phyloP scores from a whole-genome alignment of 768 basidiomycete species.

The Mycena rosella region DNA sequence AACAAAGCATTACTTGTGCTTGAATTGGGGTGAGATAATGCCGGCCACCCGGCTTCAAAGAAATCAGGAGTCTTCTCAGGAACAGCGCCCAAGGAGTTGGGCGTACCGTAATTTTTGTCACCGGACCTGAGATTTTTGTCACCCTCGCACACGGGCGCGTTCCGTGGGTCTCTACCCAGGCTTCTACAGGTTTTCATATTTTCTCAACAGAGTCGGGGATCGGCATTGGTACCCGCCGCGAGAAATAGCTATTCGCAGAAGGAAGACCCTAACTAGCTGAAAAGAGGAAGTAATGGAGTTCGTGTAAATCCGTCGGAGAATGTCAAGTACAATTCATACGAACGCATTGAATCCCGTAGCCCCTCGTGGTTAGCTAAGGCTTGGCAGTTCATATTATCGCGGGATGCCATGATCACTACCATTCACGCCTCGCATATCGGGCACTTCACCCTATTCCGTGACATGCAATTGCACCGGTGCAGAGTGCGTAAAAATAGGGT shows the following conservation, averaged over 20 bases:
- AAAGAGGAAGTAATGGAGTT: conserved; percentile 9
- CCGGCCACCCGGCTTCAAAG: conserved; percentile 9
- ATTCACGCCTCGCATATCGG: conserved; percentile 5
- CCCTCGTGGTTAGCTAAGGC: conserved; percentile 13
- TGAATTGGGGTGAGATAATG: conserved; percentile 15
- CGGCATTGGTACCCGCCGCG: conserved; percentile 10
- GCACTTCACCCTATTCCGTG: conserved; percentile 9
- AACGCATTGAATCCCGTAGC: conserved; percentile 11
- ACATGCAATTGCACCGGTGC: conserved; percentile 10
- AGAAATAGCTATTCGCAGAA: conserved; percentile 2
- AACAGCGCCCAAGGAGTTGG: conserved; percentile 15
- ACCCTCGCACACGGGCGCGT: conserved; percentile 5
- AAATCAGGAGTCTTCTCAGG: conserved; percentile 12
- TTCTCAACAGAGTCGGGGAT: conserved; percentile 3
- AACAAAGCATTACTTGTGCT: conserved; percentile 12
- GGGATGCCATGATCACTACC: conserved; percentile 12
- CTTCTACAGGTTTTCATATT: conserved; percentile 7
- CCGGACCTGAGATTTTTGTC: conserved; percentile 13
- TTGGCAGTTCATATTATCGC: conserved; percentile 15
- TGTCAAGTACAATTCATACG: conserved; percentile 1
- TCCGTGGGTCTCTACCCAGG: conserved; percentile 6
- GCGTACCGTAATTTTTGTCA: conserved; percentile 7
- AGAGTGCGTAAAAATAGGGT: conserved; percentile 2
- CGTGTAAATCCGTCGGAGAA: conserved; percentile 9
- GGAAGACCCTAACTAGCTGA: conserved; percentile 9